A percentile compares a stretch with the other conserved stretches of the same genome.
Conservation (phyloP, 352 stramenopile genomes). For the Phytophthora vignae region DNA sequence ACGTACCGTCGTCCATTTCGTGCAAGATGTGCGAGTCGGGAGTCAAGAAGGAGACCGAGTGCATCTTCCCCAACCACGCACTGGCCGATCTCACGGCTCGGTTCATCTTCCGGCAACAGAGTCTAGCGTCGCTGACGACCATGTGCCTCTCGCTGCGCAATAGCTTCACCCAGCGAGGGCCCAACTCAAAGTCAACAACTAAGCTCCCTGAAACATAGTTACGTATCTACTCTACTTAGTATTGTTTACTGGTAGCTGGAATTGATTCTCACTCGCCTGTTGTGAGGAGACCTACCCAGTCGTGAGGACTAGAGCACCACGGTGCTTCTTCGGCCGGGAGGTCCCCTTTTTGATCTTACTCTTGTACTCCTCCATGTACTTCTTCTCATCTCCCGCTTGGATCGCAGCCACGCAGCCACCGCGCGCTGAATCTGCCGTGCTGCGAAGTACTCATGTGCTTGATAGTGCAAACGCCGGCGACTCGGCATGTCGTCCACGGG, state of each 20-base stretch:
- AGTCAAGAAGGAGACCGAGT: slow-evolving; percentile 43
- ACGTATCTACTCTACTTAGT: not conserved
- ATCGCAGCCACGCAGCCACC: slow-evolving; percentile 57
- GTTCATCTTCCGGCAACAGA: slow-evolving; percentile 82
- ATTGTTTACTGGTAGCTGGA: not conserved
- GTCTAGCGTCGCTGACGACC: slow-evolving; percentile 62
- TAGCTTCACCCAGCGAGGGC: slow-evolving; percentile 51
- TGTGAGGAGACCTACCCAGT: slow-evolving; percentile 44
- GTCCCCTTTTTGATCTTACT: slow-evolving; percentile 81
- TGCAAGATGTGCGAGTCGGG: slow-evolving; percentile 60
- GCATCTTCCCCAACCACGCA: slow-evolving; percentile 72
- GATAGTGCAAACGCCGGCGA: slow-evolving; percentile 53
- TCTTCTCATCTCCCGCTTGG: slow-evolving; percentile 68
- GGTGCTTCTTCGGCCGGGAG: slow-evolving; percentile 67
- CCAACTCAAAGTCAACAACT: slow-evolving; percentile 19
- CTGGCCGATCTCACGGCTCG: slow-evolving; percentile 75
- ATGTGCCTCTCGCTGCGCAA: slow-evolving; percentile 79
- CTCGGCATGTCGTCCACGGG: slow-evolving; percentile 13
- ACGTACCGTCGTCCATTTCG: slow-evolving; percentile 51
- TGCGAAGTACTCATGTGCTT: slow-evolving; percentile 74
- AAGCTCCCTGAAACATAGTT: slow-evolving; percentile 15
- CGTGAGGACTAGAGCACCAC: slow-evolving; percentile 67
- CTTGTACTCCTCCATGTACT: slow-evolving; percentile 79
- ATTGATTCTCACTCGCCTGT: not conserved
- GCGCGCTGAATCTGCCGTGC: slow-evolving; percentile 60